Percentiles rank a stretch among this genome's conserved stretches.
Conservation (phyloP, 2,329 filamentous ascomycete species). For the Uncinocarpus reesii region DNA sequence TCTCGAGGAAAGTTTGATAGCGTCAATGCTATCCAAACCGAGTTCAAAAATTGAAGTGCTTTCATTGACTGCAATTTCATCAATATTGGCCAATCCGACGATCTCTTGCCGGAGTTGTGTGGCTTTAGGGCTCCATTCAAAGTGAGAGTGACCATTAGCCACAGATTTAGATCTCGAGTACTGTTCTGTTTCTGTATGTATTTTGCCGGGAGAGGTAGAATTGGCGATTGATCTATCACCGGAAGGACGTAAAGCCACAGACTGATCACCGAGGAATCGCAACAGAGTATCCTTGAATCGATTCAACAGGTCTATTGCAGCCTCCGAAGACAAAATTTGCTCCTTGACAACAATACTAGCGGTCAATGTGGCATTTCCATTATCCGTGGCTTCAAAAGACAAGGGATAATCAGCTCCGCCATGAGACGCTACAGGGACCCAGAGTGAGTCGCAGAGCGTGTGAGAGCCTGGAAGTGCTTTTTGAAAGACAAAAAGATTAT, state of each 20-base stretch:
- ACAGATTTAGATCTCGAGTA: background rate
- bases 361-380: constrained; percentile 38
- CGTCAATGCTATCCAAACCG: constrained; percentile 84
- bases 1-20: constrained; percentile 69
- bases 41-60: constrained; percentile 64
- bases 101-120: constrained; percentile 51
- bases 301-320: constrained; percentile 33
- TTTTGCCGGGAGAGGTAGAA: background rate
- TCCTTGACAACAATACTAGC: constrained; percentile 52
- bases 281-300: constrained; percentile 35
- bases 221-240: background rate
- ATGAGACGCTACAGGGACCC: constrained; percentile 44
- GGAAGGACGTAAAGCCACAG: background rate
- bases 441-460: constrained; percentile 35
- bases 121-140: constrained; percentile 52
- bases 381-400: constrained; percentile 61
- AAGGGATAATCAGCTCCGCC: constrained; percentile 59
- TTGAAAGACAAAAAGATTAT: constrained; percentile 75
- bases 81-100: constrained; percentile 49
- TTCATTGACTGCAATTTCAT: constrained; percentile 44
- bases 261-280: constrained; percentile 28
- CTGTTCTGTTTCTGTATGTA: background rate
- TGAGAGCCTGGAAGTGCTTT: constrained; percentile 31
- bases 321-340: constrained; percentile 29
- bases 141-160: constrained; percentile 23